A percentile compares a stretch with the other conserved stretches of the same genome.
Evolutionary conservation across 1,284 basidiomycete genomes (phyloP).

Genomic region (Cutaneotrichosporon sp.): DNA sequence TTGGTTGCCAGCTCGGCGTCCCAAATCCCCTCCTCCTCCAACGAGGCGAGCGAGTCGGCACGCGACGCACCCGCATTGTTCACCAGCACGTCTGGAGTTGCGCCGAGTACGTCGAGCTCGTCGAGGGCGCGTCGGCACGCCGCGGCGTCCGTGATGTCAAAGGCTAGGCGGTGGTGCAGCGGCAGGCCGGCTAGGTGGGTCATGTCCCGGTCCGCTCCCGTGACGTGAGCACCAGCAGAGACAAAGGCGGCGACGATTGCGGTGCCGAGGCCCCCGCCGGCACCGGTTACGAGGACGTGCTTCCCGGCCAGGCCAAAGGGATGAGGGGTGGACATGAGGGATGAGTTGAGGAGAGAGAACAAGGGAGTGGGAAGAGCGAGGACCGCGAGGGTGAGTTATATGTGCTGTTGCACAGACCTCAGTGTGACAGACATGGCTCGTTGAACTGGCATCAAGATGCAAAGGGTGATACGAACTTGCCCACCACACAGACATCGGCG

Average conservation of each 20-base stretch:
- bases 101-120: background rate
- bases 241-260: slow-evolving; percentile 10
- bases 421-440: too few species aligned
- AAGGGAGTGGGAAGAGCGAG: background rate
- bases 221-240: background rate
- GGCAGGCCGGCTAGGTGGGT: slow-evolving; percentile 1
- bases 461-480: too few species aligned
- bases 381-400: too few species aligned
- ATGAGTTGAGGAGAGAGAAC: background rate
- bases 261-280: slow-evolving; percentile 6
- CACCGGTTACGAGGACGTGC: slow-evolving; percentile 9
- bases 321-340: background rate
- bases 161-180: background rate
- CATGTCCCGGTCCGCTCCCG: background rate
- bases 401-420: too few species aligned
- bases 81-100: slow-evolving; percentile 1
- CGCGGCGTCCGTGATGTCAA: slow-evolving; percentile 6
- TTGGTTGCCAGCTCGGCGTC: background rate
- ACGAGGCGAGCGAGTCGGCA: slow-evolving; percentile 1
- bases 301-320: background rate
- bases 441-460: too few species aligned
- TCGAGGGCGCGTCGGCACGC: slow-evolving; percentile 1
- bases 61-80: slow-evolving; percentile 11
- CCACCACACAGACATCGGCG: too few species aligned
- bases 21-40: slow-evolving; percentile 3